phyloP scores from a whole-genome alignment of 2,329 filamentous ascomycete species.

The Aspergillus sp. region DNA sequence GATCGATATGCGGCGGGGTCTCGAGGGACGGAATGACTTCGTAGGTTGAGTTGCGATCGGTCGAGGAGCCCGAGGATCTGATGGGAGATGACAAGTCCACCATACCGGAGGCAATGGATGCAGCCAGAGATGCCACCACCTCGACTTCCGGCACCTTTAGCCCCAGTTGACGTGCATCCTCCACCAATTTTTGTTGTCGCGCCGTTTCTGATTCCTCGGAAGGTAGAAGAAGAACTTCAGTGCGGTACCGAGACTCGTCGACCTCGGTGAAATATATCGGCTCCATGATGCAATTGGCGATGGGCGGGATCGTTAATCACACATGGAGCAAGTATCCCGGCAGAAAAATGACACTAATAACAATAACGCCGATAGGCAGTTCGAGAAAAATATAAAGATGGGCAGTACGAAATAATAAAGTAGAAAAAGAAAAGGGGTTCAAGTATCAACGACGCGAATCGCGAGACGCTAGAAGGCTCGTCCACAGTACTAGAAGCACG shows the following conservation, averaged over 20 bases:
- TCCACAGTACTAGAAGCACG: constrained; percentile 34
- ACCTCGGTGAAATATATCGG: constrained; percentile 22
- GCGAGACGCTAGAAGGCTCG: constrained; percentile 27
- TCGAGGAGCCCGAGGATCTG: constrained; percentile 35
- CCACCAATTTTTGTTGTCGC: constrained; percentile 39
- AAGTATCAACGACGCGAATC: constrained; percentile 12
- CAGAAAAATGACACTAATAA: not conserved
- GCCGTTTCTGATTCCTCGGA: constrained; percentile 40
- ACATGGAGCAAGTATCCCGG: constrained; percentile 15
- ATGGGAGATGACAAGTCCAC: constrained; percentile 38
- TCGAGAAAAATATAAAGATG: not conserved
- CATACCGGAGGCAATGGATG: constrained; percentile 39
- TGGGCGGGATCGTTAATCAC: constrained; percentile 9
- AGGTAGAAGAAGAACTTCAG: constrained; percentile 36
- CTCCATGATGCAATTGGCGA: constrained; percentile 30
- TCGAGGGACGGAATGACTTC: constrained; percentile 31
- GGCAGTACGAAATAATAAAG: not conserved
- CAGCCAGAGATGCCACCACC: constrained; percentile 36
- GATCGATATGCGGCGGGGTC: constrained; percentile 27
- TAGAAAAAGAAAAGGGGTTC: constrained; percentile 7
- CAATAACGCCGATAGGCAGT: not conserved
- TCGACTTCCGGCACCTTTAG: constrained; percentile 37
- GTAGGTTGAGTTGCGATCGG: constrained; percentile 33
- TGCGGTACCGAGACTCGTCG: constrained; percentile 42
- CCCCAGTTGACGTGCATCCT: constrained; percentile 42